Evolutionary conservation across 2,329 filamentous ascomycete species (phyloP), one percentile per base, ranked within the genome.

Genomic region (Alternaria brassicae): DNA sequence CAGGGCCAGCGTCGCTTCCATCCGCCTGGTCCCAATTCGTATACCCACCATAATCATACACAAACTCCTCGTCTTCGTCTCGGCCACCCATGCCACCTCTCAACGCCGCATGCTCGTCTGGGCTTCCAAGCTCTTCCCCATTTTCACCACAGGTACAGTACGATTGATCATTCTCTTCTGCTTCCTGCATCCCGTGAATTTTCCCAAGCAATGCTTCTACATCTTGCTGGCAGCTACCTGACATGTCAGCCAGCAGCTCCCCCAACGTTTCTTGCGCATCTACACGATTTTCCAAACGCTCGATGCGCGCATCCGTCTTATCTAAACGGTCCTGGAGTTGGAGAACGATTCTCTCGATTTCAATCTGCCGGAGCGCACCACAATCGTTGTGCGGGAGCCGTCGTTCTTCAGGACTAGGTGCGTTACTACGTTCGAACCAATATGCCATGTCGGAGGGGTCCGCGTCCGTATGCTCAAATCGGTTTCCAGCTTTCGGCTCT

Each of bases 61-160:
- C 42, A 49, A 48, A 48, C 15, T 53, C 53, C 34, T 56, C 48
- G n/a, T 53, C 53, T 23, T 57, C 53, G 39, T 48, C 42, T n/a
- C 49, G n/a, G 19, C 27, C 55, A 25, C 56, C 49, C 56, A 53
- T 58, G 13, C 50, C 49, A 6, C 42, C 42, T 47, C 56, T 32
- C 19, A 54, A 21, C 13, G 3, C 21, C 0, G 10, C 10, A 23
- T 23, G 2, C 25, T 9, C 44, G 17, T 36, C 10, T 10, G 1
- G 12, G 15, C 2, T 10, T n/a, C 9, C 19, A 48, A 34, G 8
- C 3, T 23, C 44, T 23, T 34, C 12, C 17, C 13, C 21, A n/a
- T 13, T 13, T 7, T 34, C 44, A 4, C 19, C 30, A n/a, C 30
- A 48, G 2, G 19, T 34, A 48, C 30, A 36, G 5, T 34, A 48